Base-by-base conservation (phyloP, 108 stramenopile genomes). In the Mediolabrus comicus region DNA sequence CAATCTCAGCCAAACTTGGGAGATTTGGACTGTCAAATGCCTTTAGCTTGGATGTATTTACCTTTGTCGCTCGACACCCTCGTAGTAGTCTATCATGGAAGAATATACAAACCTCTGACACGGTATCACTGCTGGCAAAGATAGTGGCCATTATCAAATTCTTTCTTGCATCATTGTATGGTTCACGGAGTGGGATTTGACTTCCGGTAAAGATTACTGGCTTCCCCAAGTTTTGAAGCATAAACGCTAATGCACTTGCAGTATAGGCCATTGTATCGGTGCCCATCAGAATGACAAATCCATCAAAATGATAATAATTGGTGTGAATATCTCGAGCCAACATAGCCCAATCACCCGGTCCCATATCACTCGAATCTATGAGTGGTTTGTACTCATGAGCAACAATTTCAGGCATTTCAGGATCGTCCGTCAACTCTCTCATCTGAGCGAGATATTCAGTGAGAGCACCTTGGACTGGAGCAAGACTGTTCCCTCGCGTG, bases 261-360 rank as follows among this genome's bases (percentile, higher is more conserved):
- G 88, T 61, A 78, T 97, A 99, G 14, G 97, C 96, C 97, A 99
- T 97, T 0, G 98, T 99, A 80, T 99, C 98, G 0, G 98, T 99
- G 13, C 98, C 98, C 77, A 80, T 92, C 26, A 97, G 59, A 10
- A 99, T 90, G 8, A 99, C 98, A 64, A 99, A 99, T 7, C 98
- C 89, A 69, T 84, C 83, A 74, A 80, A 86, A 52, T 74, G n/a
- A 49, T 53, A 61, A 75, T 86, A 84, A 25, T 84, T 65, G 27
- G 59, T 36, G 9, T 59, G 38, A 54, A 92, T 87, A 58, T 86
- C 81, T 13, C 31, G 22, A 26, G 86, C 90, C n/a, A 91, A 84
- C 35, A 32, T n/a, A 25, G 41, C 59, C 91, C 91, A 92, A 67
- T 92, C 80, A 9, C 49, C 53, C 17, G 87, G 84, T 6, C 59